Evolutionary conservation across 345 rosid genomes (phyloP).

Genomic region (Laguncularia racemosa): DNA sequence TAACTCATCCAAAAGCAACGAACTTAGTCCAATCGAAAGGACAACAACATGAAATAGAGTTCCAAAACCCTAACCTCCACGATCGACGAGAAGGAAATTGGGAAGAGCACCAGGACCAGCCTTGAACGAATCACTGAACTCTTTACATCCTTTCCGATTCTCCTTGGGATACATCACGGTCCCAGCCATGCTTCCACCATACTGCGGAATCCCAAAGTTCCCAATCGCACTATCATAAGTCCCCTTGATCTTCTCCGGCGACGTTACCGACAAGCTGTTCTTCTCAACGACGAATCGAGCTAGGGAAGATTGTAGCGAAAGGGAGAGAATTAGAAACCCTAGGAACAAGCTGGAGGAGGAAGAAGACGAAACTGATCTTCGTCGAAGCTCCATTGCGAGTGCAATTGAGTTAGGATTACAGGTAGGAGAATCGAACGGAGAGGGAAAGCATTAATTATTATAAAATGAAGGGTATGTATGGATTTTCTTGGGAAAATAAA

Average conservation of each 20-base stretch:
- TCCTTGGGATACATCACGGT: constrained; percentile 61
- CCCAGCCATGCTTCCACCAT: constrained; percentile 99
- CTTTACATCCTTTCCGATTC: constrained; percentile 70
- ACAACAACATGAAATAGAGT: background rate
- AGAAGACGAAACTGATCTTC: constrained; percentile 8
- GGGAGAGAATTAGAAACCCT: constrained; percentile 30
- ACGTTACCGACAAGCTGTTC: constrained; percentile 78
- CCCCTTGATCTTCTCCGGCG: constrained; percentile 89
- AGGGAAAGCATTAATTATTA: background rate
- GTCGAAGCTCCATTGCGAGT: constrained; percentile 14
- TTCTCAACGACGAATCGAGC: constrained; percentile 94
- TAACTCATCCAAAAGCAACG: background rate
- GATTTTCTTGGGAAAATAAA: background rate
- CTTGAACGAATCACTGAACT: constrained; percentile 51
- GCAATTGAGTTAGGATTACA: background rate
- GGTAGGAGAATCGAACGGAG: background rate
- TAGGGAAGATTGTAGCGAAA: constrained; percentile 10
- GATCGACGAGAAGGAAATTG: constrained; percentile 72
- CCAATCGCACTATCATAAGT: constrained; percentile 89
- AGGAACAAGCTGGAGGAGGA: constrained; percentile 8
- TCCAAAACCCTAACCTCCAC: constrained; percentile 57
- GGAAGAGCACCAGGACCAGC: constrained; percentile 86
- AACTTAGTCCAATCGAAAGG: background rate
- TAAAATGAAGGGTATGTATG: background rate
- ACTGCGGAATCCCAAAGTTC: constrained; percentile 96